These are phyloP conservation scores for Cyberlindnera euphorbiae DNA, from an alignment of 805 yeast genomes.

Conservation along the genomic window DNA sequence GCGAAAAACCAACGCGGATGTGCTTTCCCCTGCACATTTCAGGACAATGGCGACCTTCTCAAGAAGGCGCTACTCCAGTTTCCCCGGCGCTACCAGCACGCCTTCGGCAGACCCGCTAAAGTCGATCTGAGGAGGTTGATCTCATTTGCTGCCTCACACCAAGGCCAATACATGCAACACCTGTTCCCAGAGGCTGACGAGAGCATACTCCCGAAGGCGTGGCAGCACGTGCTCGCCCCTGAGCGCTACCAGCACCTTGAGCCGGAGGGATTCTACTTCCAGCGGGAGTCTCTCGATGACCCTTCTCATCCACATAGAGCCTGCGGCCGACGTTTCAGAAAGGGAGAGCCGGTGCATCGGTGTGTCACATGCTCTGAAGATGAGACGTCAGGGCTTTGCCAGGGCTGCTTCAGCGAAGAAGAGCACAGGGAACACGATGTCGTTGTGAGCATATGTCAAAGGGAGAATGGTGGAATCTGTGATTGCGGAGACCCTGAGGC, in stretches of 20 bases:
- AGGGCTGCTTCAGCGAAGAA: conserved; percentile 64
- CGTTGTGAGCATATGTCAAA: conserved; percentile 54
- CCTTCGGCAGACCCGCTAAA: conserved; percentile 27
- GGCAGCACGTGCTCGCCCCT: conserved; percentile 21
- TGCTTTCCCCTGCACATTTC: conserved; percentile 13
- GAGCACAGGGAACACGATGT: conserved; percentile 72
- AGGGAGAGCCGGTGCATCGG: conserved; percentile 79
- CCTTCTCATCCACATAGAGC: conserved; percentile 57
- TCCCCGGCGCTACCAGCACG: conserved; percentile 33
- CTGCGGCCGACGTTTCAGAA: conserved; percentile 65
- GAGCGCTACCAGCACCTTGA: conserved; percentile 23
- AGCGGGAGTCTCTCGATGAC: conserved; percentile 16
- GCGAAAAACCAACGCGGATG: background rate
- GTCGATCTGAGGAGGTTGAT: conserved; percentile 38
- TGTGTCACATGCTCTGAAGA: conserved; percentile 75
- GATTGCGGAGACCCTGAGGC: conserved; percentile 91
- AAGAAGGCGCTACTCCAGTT: conserved; percentile 34
- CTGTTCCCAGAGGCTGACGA: conserved; percentile 33
- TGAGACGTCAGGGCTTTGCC: conserved; percentile 81
- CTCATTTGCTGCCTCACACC: conserved; percentile 37
- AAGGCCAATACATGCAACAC: conserved; percentile 35
- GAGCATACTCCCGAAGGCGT: conserved; percentile 18
- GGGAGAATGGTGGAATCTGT: conserved; percentile 54
- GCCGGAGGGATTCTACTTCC: conserved; percentile 18
- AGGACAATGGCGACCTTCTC: conserved; percentile 21